Conservation (phyloP, 139 green algal genomes). For the Chlorella sp. region DNA sequence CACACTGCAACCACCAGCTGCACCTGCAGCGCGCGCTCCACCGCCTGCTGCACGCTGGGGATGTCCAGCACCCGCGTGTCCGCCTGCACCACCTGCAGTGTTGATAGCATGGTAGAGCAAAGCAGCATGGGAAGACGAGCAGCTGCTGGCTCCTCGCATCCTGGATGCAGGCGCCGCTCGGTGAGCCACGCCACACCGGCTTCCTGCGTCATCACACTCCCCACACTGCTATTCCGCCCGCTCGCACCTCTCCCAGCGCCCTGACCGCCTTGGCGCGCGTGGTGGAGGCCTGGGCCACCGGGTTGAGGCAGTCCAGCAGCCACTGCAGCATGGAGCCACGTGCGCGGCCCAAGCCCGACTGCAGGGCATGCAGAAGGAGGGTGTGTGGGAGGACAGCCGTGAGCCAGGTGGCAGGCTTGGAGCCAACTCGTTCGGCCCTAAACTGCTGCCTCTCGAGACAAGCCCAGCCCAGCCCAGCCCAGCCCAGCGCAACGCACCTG, state of each 20-base stretch:
- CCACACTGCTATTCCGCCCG: too few species aligned
- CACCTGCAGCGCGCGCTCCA: conserved; percentile 60
- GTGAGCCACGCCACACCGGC: too few species aligned
- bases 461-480: neutral
- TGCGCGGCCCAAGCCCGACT: conserved; percentile 42
- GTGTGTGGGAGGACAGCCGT: neutral
- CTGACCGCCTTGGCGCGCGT: conserved; percentile 71
- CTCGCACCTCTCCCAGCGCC: conserved; percentile 55
- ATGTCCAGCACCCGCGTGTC: conserved; percentile 67
- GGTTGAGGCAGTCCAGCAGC: conserved; percentile 61
- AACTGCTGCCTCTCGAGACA: too few species aligned
- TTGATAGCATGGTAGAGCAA: too few species aligned
- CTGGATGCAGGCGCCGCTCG: too few species aligned
- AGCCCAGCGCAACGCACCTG: neutral
- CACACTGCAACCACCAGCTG: neutral
- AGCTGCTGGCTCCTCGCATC: too few species aligned
- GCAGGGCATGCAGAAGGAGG: neutral
- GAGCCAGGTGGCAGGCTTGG: too few species aligned
- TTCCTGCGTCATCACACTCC: too few species aligned
- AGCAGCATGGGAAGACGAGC: too few species aligned
- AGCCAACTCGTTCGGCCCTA: too few species aligned
- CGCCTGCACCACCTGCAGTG: conserved; percentile 57
- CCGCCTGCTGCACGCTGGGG: conserved; percentile 58
- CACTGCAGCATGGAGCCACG: conserved; percentile 43
- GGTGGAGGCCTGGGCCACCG: conserved; percentile 22